Evolutionary conservation across 1,139 yeast species (phyloP).

Genomic region (Lizanozyma gosingica): DNA sequence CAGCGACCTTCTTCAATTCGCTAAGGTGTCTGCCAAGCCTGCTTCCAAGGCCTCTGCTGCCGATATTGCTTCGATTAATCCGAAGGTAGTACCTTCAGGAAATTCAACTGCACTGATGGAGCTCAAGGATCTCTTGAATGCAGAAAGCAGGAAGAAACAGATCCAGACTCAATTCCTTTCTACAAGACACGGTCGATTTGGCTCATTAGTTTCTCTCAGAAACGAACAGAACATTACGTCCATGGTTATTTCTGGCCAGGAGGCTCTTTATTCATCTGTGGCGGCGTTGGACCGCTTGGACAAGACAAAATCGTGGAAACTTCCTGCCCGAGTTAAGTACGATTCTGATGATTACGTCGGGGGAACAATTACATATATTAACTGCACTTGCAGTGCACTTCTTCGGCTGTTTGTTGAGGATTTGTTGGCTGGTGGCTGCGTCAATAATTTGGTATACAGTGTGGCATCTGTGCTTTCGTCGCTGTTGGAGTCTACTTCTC

Average conservation of each 20-base stretch:
- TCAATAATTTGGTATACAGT: constrained; percentile 53
- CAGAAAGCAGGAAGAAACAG: constrained; percentile 48
- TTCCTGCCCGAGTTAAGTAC: constrained; percentile 31
- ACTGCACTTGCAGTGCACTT: constrained; percentile 24
- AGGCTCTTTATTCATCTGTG: constrained; percentile 24
- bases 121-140: constrained; percentile 45
- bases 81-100: not conserved
- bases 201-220: constrained; percentile 69
- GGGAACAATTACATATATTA: constrained; percentile 19
- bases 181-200: constrained; percentile 86
- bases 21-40: constrained; percentile 5
- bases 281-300: constrained; percentile 53
- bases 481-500: constrained; percentile 32
- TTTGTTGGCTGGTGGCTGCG: constrained; percentile 63
- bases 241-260: constrained; percentile 68
- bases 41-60: constrained; percentile 9
- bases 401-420: constrained; percentile 40
- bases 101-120: constrained; percentile 19
- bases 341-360: constrained; percentile 34
- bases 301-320: constrained; percentile 57
- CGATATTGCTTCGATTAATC: constrained; percentile 2
- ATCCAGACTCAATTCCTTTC: constrained; percentile 44
- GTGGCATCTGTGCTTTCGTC: constrained; percentile 35
- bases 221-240: constrained; percentile 48
- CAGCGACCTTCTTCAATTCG: constrained; percentile 9